These are phyloP conservation scores for Aegilops umbellulata DNA, from an alignment of 176 grass and related monocot species.

Conservation along the genomic window DNA sequence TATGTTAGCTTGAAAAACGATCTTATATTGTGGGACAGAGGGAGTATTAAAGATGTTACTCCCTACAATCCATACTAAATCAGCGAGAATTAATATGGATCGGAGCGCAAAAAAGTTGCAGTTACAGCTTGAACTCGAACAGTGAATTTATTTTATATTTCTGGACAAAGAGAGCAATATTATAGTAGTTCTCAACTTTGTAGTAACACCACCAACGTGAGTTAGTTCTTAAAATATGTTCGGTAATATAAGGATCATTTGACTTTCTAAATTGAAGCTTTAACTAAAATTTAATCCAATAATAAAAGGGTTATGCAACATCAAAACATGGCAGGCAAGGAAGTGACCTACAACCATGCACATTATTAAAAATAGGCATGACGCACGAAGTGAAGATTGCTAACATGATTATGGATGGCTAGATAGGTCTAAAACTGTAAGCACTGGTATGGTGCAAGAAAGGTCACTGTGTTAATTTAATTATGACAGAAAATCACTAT, in stretches of 20 bases:
- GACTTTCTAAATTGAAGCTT: not conserved
- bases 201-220: not conserved
- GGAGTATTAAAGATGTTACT: too few relatives aligned
- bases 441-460: not conserved
- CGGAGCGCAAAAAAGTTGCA: too few relatives aligned
- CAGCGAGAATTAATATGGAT: too few relatives aligned
- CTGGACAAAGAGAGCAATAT: not conserved
- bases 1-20: too few relatives aligned
- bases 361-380: not conserved
- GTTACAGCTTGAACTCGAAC: not conserved
- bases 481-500: not conserved
- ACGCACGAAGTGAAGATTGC: not conserved
- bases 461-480: not conserved
- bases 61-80: too few relatives aligned
- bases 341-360: not conserved
- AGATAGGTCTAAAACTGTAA: not conserved
- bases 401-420: not conserved
- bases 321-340: not conserved
- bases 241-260: not conserved
- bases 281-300: not conserved
- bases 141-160: not conserved
- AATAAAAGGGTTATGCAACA: not conserved
- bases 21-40: too few relatives aligned
- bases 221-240: not conserved
- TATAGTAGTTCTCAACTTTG: not conserved